Percentiles rank a stretch among this genome's conserved stretches.
Conservation (phyloP, 228 moss, liverwort and hornwort genomes). For the Sphagnum magellanicum region DNA sequence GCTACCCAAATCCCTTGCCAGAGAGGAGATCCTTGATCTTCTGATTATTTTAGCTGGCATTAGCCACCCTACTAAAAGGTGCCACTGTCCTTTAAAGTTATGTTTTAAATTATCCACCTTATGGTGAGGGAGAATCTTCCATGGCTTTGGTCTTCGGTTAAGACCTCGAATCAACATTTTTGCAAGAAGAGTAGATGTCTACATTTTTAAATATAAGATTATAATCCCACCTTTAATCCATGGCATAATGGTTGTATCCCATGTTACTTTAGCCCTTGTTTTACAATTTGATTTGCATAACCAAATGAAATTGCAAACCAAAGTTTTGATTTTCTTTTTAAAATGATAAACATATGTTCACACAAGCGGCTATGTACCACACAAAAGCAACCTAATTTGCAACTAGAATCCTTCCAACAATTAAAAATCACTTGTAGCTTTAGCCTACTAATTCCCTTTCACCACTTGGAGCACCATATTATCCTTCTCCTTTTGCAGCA, state of each 20-base stretch:
- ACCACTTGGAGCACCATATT: neutral
- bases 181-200: too few species aligned
- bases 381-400: neutral
- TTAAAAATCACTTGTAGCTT: neutral
- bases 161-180: too few species aligned
- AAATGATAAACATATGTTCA: neutral
- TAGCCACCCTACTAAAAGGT: too few species aligned
- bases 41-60: too few species aligned
- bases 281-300: neutral
- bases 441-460: neutral
- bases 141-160: too few species aligned
- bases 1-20: too few species aligned
- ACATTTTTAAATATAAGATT: too few species aligned
- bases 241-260: neutral
- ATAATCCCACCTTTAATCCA: too few species aligned
- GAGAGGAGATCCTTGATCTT: too few species aligned
- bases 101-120: too few species aligned
- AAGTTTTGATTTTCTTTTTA: neutral
- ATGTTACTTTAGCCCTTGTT: neutral
- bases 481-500: neutral
- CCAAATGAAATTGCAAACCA: neutral
- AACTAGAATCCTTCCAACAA: neutral
- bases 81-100: too few species aligned
- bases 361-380: slow-evolving; percentile 2
- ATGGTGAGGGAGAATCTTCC: too few species aligned